Percentiles rank a stretch among this genome's conserved stretches.
These are phyloP conservation scores for Camellia lanceoleosa DNA, from an alignment of 148 eudicot genomes.

Conservation along the genomic window DNA sequence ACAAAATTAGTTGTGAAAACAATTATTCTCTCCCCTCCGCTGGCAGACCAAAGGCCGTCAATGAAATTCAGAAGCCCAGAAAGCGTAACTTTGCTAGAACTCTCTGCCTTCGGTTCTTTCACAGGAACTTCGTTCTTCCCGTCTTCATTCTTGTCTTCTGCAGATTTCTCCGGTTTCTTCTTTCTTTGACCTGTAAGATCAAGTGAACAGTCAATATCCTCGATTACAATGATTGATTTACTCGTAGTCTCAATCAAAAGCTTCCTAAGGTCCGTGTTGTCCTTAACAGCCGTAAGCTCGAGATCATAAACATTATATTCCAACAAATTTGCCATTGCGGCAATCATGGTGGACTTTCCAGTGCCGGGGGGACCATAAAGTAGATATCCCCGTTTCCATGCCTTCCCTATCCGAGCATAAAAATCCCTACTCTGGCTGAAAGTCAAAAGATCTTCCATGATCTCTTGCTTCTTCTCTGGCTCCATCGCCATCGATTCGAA, in stretches of 20 bases:
- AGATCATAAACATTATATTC: conserved; percentile 40
- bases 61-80: conserved; percentile 49
- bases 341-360: conserved; percentile 54
- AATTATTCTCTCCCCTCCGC: conserved; percentile 50
- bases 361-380: conserved; percentile 54
- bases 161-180: conserved; percentile 13
- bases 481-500: conserved; percentile 47
- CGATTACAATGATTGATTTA: conserved; percentile 49
- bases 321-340: conserved; percentile 52
- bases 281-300: conserved; percentile 44
- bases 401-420: conserved; percentile 45
- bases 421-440: conserved; percentile 44
- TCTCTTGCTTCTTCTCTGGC: conserved; percentile 40
- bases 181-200: conserved; percentile 43
- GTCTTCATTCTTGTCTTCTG: conserved; percentile 13
- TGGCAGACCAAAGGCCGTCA: conserved; percentile 51
- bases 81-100: conserved; percentile 26
- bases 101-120: conserved; percentile 10
- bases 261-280: conserved; percentile 41
- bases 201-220: conserved; percentile 54
- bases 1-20: conserved; percentile 52
- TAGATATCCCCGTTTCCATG: conserved; percentile 54
- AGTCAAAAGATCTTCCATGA: conserved; percentile 42
- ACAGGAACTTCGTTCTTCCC: not conserved
- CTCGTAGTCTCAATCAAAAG: conserved; percentile 43